Base-by-base conservation (phyloP, 352 stramenopile species). In the Phytophthora pisi region DNA sequence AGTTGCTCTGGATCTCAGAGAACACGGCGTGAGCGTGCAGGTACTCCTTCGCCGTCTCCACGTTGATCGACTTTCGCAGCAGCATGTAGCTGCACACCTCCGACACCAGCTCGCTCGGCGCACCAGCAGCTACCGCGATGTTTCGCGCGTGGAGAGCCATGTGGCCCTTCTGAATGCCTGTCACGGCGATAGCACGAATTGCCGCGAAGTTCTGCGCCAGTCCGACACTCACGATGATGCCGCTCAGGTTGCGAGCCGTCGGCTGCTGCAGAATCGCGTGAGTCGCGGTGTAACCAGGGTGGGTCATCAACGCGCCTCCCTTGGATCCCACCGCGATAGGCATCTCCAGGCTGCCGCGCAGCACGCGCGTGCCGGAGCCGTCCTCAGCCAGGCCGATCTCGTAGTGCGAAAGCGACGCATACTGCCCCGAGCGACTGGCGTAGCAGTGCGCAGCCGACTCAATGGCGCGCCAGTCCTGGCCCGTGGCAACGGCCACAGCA, bases 21-120 rank as follows among this genome's bases (percentile, higher is more conserved):
- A 88, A 95, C 40, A 96, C 79, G 16, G 86, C 84, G 65, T 94
- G 88, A 3, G 86, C 86, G 56, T 90, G 77, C 31, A 96, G 70
- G 42, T 96, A 96, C 65, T 92, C 84, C 65, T 92, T 93, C 20
- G 86, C 88, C 26, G 88, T 92, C 72, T 92, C 86, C 18, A 94
- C 68, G 66, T 93, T 94, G 65, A 96, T 91, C 34, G 78, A 78
- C 62, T 91, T 88, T 51, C 88, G 75, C 11, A 84, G 75, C 8
- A 94, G 71, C 88, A 96, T 96, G 76, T 96, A 96, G 63, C 83
- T 90, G 63, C 88, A 96, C 11, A 94, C 76, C 57, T 96, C 88
- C 26, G 86, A 78, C 38, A 94, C 88, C n/a, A 96, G 68, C 58
- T 93, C 85, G 40, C 86, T 89, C 5, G 86, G 84, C 2, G 88